Base-by-base conservation (phyloP, 2,329 filamentous ascomycete species). In the Didymella exigua region DNA sequence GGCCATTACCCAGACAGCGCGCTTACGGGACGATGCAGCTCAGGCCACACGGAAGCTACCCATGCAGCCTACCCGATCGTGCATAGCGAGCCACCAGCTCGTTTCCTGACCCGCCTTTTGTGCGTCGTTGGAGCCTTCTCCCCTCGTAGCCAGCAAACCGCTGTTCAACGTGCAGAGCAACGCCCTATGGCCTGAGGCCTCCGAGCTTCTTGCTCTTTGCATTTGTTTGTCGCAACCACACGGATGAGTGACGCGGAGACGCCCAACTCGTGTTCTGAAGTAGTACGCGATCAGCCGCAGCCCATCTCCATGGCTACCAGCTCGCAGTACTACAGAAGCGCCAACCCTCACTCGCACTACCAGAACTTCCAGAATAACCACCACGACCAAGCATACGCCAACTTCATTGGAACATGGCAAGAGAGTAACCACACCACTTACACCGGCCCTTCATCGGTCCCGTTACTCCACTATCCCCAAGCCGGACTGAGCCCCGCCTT, bases 281-380 rank as follows among this genome's bases (percentile, higher is more conserved):
- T 64, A 46, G 58, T 58, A 65, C 66, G 56, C 61, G 47, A 62
- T 60, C 66, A 67, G 62, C 63, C 61, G 54, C 63, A 56, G 58
- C 57, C 56, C 49, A 45, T 38, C 63, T 61, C 58, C 59, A 70
- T 70, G 67, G 63, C 67, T 40, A 59, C 68, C 63, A 69, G 58
- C 48, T 64, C 67, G 51, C 62, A 70, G 61, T 65, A 69, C 58
- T 67, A 70, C 68, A 60, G 66, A 59, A 64, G 60, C 63, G 62
- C 65, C 57, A 44, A 60, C 58, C 56, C 61, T 49, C 61, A 61
- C 49, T 66, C 67, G 59, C 69, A 68, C 63, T 68, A 68, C 65
- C 66, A 62, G 40, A 46, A 63, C 42, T 58, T 65, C 45, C 50
- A 61, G 46, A 47, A 58, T 37, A 55, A 48, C 58, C 49, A 47